These are phyloP conservation scores for Diaporthe capsici DNA, from an alignment of 2,329 filamentous ascomycete genomes.

Conservation along the genomic window DNA sequence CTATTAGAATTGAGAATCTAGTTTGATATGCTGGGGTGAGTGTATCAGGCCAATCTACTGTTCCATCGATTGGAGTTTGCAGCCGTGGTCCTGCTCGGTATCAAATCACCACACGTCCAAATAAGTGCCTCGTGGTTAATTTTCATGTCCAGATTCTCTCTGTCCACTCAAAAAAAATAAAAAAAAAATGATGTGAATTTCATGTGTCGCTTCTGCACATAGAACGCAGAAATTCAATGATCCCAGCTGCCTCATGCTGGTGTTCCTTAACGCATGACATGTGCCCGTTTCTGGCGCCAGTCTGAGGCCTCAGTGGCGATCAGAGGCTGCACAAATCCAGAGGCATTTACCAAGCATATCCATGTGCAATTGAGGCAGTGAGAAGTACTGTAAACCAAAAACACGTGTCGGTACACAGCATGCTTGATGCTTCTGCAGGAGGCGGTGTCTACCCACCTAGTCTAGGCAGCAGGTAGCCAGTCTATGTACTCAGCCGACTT, in stretches of 20 bases:
- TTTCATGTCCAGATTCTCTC: neutral
- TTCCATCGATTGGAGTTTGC: neutral
- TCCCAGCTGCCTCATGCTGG: neutral
- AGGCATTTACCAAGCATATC: neutral
- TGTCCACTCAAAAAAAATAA: too few relatives aligned
- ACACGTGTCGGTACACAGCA: neutral
- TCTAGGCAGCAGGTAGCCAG: neutral
- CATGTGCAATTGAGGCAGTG: slow-evolving; percentile 14
- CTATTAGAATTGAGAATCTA: neutral
- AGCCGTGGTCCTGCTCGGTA: neutral
- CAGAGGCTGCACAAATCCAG: slow-evolving; percentile 24
- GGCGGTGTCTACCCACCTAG: neutral
- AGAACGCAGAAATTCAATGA: too few relatives aligned
- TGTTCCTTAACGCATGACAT: neutral
- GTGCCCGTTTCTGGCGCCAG: neutral
- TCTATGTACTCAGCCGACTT: slow-evolving; percentile 14
- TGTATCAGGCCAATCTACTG: neutral
- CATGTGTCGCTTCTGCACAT: neutral
- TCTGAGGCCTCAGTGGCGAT: slow-evolving; percentile 28
- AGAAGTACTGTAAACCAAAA: neutral
- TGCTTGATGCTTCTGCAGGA: neutral
- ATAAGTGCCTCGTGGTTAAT: neutral
- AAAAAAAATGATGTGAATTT: too few relatives aligned
- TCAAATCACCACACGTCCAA: neutral
- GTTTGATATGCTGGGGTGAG: too few relatives aligned